Base-by-base conservation (phyloP, 116 monocot species). In the Cymodocea nodosa region DNA sequence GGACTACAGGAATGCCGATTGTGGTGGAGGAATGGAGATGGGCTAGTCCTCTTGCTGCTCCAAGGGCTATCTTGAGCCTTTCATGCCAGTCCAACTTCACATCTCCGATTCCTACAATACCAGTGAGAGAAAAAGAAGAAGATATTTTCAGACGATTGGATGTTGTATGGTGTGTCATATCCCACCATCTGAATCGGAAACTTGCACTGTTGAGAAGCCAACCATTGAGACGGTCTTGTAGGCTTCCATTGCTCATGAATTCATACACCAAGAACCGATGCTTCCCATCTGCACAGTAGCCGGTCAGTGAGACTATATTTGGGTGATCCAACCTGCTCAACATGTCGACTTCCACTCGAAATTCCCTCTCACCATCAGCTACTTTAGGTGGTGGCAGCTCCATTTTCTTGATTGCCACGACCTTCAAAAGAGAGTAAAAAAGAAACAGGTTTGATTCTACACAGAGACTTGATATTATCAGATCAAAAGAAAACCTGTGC, bases 381-480 rank as follows among this genome's bases (percentile, higher is more conserved):
- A 74, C 82, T 51, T 72, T 93, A 16, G 54, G 75, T 53, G 81
- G 67, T 44, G 86, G 77, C 19, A 86, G 63, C 52, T 82, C 85
- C 89, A 93, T 93, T 75, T 78, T 93, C 73, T 93, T 93, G 35
- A 89, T 86, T 24, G 89, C 89, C 17, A 93, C 88, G 54, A 89
- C 83, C 93, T 93, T 79, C 55, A 79, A 3, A 71, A 54, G 16
- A 54, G 12, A 60, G 51, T 22, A 62, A 23, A 57, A 49, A 39
- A 17, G 64, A 9, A 57, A 57, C 23, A 57, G 24, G 23, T 22
- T 22, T 57, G 23, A 57, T 57, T 25, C 24, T 14, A 57, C 22
- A 57, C 23, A 57, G 57, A 23, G 23, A 24, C 24, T 23, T 57
- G 22, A 59, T 20, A 9, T 59, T 44, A 44, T 44, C 44, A 44